Evolutionary conservation across 495 filamentous ascomycete species (phyloP), one percentile per base, ranked within the genome.

Genomic region (Penicillium paradoxum): DNA sequence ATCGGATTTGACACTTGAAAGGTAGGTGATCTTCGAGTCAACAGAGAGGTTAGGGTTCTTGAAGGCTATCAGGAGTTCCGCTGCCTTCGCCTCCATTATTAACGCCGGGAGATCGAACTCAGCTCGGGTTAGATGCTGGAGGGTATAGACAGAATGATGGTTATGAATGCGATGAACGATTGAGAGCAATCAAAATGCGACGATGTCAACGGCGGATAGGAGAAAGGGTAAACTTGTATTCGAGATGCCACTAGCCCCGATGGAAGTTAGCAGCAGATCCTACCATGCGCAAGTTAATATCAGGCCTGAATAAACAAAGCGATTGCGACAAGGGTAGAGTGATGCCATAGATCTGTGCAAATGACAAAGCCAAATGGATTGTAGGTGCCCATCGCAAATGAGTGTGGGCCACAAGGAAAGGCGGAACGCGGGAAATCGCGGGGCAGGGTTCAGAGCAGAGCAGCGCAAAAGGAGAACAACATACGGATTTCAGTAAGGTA

Each of bases 1-100:
- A 60, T 83, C 82, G 42, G 87, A 87, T 67, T 95, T 95, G 67
- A 91, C 69, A 56, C 74, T 75, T 44, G 82, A 88, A 45, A 95
- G 73, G 32, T 82, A 80, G 43, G 82, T 71, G 51, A 90, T 77
- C 65, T 90, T 90, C 34, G 78, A 71, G 51, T 95, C 89, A 59
- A 86, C 73, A 6, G 84, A 76, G 25, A 78, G 73, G 54, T 89
- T 87, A 40, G 65, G 63, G 66, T 83, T 86, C 62, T 84, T 85
- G 51, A 92, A 76, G 42, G 83, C 73, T 29, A 76, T 76, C 55
- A 85, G 66, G 48, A 93, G 79, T 70, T 84, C 81, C 37, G 73
- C 73, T 19, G 71, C 71, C 56, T 70, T 75, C 22, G 63, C 48
- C 54, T 77, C 74, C 74, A 77, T 77, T 17, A 47, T 71, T 15